Evolutionary conservation across 2,329 filamentous ascomycete species (phyloP).

Genomic region (Cladophialophora bantiana): DNA sequence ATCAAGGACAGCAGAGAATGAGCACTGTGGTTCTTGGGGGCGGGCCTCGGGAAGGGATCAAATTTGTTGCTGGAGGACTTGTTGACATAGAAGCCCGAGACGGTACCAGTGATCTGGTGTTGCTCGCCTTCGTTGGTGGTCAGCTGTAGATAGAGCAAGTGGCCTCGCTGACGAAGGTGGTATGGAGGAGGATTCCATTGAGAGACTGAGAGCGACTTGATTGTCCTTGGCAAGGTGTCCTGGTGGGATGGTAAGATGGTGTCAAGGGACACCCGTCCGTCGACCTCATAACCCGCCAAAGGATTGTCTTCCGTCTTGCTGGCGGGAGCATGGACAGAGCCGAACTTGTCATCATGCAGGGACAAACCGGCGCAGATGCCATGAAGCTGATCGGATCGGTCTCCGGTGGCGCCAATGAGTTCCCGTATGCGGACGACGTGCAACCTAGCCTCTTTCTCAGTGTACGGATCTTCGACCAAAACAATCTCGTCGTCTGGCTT

Average conservation of each 20-base stretch:
- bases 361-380: constrained; percentile 85
- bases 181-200: constrained; percentile 97
- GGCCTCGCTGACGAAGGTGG: constrained; percentile 86
- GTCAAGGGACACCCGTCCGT: constrained; percentile 70
- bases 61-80: constrained; percentile 95
- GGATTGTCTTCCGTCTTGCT: constrained; percentile 55
- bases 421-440: constrained; percentile 91
- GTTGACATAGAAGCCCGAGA: constrained; percentile 96
- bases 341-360: constrained; percentile 78
- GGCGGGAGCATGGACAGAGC: constrained; percentile 50
- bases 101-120: constrained; percentile 89
- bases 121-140: constrained; percentile 95
- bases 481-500: constrained; percentile 77
- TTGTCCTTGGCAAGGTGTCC: constrained; percentile 79
- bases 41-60: constrained; percentile 80
- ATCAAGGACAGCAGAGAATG: constrained; percentile 89
- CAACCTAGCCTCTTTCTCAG: constrained; percentile 96
- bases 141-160: constrained; percentile 86
- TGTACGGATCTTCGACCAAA: constrained; percentile 93
- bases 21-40: constrained; percentile 77
- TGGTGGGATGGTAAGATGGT: constrained; percentile 73
- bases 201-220: constrained; percentile 87
- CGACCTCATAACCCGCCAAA: constrained; percentile 78
- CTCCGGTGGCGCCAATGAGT: constrained; percentile 87
- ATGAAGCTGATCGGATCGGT: constrained; percentile 85